Evolutionary conservation across 129 eudicot genomes (phyloP), one percentile per base, ranked within the genome.

Genomic region (Rutidosis leptorrhynchoides): DNA sequence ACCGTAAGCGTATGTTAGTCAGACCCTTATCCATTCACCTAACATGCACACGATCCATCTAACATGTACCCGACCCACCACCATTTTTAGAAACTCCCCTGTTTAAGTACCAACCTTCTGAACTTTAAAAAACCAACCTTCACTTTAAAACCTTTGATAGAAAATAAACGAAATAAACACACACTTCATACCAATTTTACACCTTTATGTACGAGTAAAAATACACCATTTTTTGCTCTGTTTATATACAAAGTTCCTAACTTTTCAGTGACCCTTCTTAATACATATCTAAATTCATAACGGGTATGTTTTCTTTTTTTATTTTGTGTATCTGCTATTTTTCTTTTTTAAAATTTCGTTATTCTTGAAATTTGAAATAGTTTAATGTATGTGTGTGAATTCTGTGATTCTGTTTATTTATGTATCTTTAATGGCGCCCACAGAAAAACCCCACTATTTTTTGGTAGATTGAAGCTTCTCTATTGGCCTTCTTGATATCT

Each of bases 241-340:
- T 46, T 69, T 69, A 59, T 7, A 5, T 26, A 30, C 7, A 65
- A 57, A 32, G 24, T 54, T 29, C 17, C 11, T 25, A 27, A 67
- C 55, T 51, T 66, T 35, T 42, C 30, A 70, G 75, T 64, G 71
- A 69, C 88, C 83, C 83, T 70, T 76, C 58, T 74, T 70, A 71
- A 45, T 55, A 37, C 61, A 73, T 17, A 21, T 37, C 73, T 25
- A 23, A 16, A 76, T 45, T 77, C 29, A 51, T 58, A 62, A 86
- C 87, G 92, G 95, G 97, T 87, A 87, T 60, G 83, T 72, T 25
- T 48, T 71, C 67, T 71, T 70, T 58, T 25, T 19, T 54, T 7
- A 40, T 22, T 80, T n/a, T 57, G 40, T 27, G 23, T 42, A 37
- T 29, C 20, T 21, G 26, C 28, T 54, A 22, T 17, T 5, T 24